Percentiles rank a stretch among this genome's conserved stretches.
Conservation (phyloP, 345 rosid genomes). For the Trapa bicornis region DNA sequence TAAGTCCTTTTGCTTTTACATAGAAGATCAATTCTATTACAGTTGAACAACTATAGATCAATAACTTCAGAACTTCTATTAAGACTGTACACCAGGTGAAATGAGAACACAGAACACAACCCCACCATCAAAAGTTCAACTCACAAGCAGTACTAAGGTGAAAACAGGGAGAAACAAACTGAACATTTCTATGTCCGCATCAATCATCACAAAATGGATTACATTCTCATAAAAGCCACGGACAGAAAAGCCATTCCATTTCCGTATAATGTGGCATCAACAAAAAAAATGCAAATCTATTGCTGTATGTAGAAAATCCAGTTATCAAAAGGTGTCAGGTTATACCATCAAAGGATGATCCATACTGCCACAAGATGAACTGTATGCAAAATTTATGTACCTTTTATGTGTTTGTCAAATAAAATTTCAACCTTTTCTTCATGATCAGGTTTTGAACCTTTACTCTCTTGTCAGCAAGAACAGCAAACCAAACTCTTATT, state of each 20-base stretch:
- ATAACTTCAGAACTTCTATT: no score
- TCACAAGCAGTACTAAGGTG: background rate
- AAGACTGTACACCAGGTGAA: background rate
- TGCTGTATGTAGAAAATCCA: background rate
- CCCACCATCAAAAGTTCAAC: background rate
- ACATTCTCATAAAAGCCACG: background rate
- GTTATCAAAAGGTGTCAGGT: background rate
- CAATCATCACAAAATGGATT: background rate
- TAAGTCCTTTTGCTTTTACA: no score
- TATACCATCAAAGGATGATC: background rate
- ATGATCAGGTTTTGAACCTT: background rate
- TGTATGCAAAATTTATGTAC: background rate
- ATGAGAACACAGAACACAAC: background rate
- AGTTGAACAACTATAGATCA: no score
- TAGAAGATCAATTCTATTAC: no score
- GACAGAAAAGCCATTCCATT: background rate
- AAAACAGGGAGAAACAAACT: background rate
- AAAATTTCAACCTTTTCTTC: background rate
- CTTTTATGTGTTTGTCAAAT: background rate
- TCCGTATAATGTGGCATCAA: background rate
- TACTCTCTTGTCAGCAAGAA: slow-evolving; percentile 2
- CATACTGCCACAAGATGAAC: background rate
- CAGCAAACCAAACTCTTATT: background rate
- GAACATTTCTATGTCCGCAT: background rate
- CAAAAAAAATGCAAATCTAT: background rate